Percentiles rank a stretch among this genome's conserved stretches.
Evolutionary conservation across 495 filamentous ascomycete species (phyloP).

Genomic region (Podospora pseudopauciseta): DNA sequence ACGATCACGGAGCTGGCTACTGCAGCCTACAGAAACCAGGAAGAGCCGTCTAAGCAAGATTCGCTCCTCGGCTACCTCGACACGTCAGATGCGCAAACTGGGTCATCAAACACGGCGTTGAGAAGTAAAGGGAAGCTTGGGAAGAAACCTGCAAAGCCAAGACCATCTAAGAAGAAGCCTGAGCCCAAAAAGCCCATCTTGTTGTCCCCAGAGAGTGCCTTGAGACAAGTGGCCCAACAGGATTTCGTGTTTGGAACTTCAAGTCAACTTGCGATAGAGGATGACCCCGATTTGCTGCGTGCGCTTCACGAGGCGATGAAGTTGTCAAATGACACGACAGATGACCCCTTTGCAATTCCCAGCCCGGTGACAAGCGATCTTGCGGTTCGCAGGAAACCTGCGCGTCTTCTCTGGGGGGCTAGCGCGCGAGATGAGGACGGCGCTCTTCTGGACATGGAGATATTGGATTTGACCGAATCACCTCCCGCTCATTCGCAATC

Average conservation of each 20-base stretch:
- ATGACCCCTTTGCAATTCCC: slow-evolving; percentile 36
- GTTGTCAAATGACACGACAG: slow-evolving; percentile 50
- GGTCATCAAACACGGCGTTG: slow-evolving; percentile 22
- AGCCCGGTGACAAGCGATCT: slow-evolving; percentile 32
- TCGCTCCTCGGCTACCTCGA: slow-evolving; percentile 36
- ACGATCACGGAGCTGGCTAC: slow-evolving; percentile 86
- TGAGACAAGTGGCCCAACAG: slow-evolving; percentile 64
- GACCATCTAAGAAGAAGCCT: slow-evolving; percentile 41
- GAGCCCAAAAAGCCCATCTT: slow-evolving; percentile 49
- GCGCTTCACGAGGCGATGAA: slow-evolving; percentile 68
- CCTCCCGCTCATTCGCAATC: slow-evolving; percentile 19
- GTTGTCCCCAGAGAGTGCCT: slow-evolving; percentile 69
- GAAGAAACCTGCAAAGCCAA: slow-evolving; percentile 33
- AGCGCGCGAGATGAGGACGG: slow-evolving; percentile 62
- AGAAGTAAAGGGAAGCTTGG: slow-evolving; percentile 30
- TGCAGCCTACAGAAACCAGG: slow-evolving; percentile 57
- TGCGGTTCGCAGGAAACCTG: slow-evolving; percentile 16
- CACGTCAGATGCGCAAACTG: slow-evolving; percentile 1
- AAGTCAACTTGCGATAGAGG: slow-evolving; percentile 77
- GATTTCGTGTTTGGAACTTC: slow-evolving; percentile 89
- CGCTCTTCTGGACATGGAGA: slow-evolving; percentile 54
- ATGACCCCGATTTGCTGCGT: slow-evolving; percentile 64
- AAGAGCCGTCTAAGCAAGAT: slow-evolving; percentile 23
- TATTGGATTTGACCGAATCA: slow-evolving; percentile 54
- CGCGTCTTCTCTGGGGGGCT: slow-evolving; percentile 59